Evolutionary conservation across 1,284 basidiomycete genomes (phyloP).

Genomic region (Ustilago vetiveriae): DNA sequence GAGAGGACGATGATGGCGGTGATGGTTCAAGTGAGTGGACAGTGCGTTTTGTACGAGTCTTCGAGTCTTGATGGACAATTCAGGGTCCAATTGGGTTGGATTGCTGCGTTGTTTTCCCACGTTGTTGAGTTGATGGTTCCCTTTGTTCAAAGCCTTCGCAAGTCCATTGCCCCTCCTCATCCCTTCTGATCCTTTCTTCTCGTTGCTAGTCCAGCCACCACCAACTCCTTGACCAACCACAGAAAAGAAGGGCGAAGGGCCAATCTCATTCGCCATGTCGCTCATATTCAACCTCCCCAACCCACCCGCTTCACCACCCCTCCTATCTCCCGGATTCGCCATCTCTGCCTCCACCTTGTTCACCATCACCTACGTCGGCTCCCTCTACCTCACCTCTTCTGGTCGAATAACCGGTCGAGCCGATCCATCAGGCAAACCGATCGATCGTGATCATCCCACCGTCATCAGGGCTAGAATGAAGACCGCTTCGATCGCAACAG

Average conservation of each 20-base stretch:
- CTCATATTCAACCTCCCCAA: conserved; percentile 17
- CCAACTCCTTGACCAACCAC: not conserved
- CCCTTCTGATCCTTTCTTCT: not conserved
- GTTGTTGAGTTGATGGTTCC: too few relatives aligned
- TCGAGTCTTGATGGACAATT: conserved; percentile 1
- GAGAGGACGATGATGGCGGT: conserved; percentile 3
- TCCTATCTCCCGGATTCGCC: conserved; percentile 25
- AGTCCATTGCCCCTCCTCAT: not conserved
- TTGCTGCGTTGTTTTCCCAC: not conserved
- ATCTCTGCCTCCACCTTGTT: conserved; percentile 55
- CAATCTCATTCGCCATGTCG: too few relatives aligned
- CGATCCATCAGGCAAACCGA: conserved; percentile 19
- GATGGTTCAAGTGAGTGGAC: not conserved
- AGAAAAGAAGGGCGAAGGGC: too few relatives aligned
- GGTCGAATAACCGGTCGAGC: conserved; percentile 21
- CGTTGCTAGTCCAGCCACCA: not conserved
- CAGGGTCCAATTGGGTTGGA: conserved; percentile 10
- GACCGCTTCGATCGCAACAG: conserved; percentile 35
- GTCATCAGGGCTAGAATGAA: conserved; percentile 48
- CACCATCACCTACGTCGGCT: conserved; percentile 69
- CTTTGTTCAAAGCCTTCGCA: too few relatives aligned
- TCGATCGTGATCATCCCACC: conserved; percentile 46
- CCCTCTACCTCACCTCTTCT: conserved; percentile 68
- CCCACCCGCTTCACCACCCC: conserved; percentile 8
- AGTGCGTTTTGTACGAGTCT: conserved; percentile 2